phyloP scores from a whole-genome alignment of 441 rosid genomes.

The Adansonia gregorii region DNA sequence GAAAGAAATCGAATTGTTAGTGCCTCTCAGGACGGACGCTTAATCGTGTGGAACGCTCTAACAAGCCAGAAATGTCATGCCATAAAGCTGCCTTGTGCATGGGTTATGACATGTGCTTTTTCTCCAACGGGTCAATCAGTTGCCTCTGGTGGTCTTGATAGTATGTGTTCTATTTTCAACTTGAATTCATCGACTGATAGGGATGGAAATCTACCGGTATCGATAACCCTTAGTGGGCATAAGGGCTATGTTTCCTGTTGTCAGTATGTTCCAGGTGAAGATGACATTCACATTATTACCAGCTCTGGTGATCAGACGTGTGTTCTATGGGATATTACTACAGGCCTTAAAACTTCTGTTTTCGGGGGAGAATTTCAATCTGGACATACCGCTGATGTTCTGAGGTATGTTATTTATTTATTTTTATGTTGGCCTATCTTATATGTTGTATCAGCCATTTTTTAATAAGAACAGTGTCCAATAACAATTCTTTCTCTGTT shows the following conservation, averaged over 20 bases:
- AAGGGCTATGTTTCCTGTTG: conserved; percentile 88
- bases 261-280: conserved; percentile 93
- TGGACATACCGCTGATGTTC: conserved; percentile 93
- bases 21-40: conserved; percentile 93
- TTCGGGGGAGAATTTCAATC: conserved; percentile 98
- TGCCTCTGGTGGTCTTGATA: conserved; percentile 97
- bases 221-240: conserved; percentile 87
- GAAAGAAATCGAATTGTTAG: conserved; percentile 90
- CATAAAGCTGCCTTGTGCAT: conserved; percentile 92
- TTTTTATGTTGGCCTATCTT: conserved; percentile 18
- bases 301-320: conserved; percentile 94
- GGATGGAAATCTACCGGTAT: conserved; percentile 79
- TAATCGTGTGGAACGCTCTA: conserved; percentile 94
- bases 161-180: conserved; percentile 88
- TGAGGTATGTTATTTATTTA: conserved; percentile 54
- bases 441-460: conserved; percentile 14
- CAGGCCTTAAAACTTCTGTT: conserved; percentile 90
- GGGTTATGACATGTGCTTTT: conserved; percentile 99
- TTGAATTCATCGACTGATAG: conserved; percentile 79
- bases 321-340: conserved; percentile 89
- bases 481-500: neutral
- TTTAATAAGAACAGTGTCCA: neutral
- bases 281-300: conserved; percentile 71
- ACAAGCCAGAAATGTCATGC: conserved; percentile 98
- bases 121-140: conserved; percentile 91